Percentiles rank a stretch among this genome's conserved stretches.
Evolutionary conservation across 257 asterid species (phyloP).

Genomic region (Lycium ferocissimum): DNA sequence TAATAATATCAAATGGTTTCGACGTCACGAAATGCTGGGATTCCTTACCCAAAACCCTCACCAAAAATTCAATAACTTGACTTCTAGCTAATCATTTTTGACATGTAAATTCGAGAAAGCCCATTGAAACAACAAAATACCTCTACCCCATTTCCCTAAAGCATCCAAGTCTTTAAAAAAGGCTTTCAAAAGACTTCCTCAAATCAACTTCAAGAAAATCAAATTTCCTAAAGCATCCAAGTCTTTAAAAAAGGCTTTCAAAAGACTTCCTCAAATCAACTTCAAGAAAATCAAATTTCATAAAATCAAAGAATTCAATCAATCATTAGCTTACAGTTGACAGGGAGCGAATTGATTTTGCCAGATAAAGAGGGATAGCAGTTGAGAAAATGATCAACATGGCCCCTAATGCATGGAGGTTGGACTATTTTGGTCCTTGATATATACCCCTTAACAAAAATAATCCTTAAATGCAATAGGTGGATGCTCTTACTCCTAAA

Average conservation of each 20-base stretch:
- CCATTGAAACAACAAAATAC: slow-evolving; percentile 83
- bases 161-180: slow-evolving; percentile 42
- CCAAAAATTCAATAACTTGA: slow-evolving; percentile 76
- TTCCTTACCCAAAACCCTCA: slow-evolving; percentile 78
- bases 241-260: slow-evolving; percentile 31
- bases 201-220: slow-evolving; percentile 71
- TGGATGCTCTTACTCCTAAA: too few relatives aligned
- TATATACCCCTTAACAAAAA: too few relatives aligned
- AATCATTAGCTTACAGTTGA: slow-evolving; percentile 31
- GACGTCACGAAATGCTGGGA: slow-evolving; percentile 70
- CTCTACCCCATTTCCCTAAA: slow-evolving; percentile 60
- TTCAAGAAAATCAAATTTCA: slow-evolving; percentile 59
- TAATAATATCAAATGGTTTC: slow-evolving; percentile 73
- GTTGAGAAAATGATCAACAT: too few relatives aligned
- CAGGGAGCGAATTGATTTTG: too few relatives aligned
- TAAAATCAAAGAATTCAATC: slow-evolving; percentile 60
- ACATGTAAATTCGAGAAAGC: slow-evolving; percentile 56
- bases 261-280: slow-evolving; percentile 66
- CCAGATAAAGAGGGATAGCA: too few relatives aligned
- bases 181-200: slow-evolving; percentile 58
- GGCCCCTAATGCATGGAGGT: too few relatives aligned
- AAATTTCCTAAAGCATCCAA: slow-evolving; percentile 58
- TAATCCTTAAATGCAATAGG: too few relatives aligned
- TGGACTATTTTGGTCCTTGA: too few relatives aligned
- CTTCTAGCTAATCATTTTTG: slow-evolving; percentile 59